Base-by-base conservation (phyloP, 371 early-diverging fungal species). In the Massospora cicadina region DNA sequence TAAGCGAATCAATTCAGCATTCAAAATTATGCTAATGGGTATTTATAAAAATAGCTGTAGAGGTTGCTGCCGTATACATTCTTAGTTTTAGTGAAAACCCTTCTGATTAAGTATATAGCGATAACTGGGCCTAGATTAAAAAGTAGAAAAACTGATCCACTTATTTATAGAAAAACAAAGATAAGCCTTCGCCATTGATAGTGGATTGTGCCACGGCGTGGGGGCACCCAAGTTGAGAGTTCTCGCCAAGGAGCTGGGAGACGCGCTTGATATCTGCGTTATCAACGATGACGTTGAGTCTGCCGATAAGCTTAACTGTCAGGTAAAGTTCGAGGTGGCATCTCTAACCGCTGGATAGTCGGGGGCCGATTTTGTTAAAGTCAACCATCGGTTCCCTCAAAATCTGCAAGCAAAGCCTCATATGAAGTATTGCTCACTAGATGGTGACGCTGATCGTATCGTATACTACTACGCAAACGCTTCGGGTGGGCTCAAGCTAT, bases 391-490 rank as follows among this genome's bases (percentile, higher is more conserved):
- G 32, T 77, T 79, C 63, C 98, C 99, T n/a, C 71, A 70, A 1
- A 87, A 87, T 33, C 68, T 87, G 25, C 72, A 70, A 23, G 70
- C 84, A 66, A 63, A 65, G n/a, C 74, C 83, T 29, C 83, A 83
- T 24, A 79, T 83, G 62, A 85, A 93, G 62, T 90, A 77, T 65
- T 88, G 87, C 67, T 93, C 98, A 21, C 86, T 90, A 69, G 99
- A 99, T 72, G 99, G 99, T 65, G 99, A 99, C 75, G 99, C 98
- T 58, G 99, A 99, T 72, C 91, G 99, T 66, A 79, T 99, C 33
- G 90, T 99, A 53, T 98, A 88, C 79, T 98, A 93, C 77, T 95
- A 88, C 68, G 75, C 76, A 30, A 85, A 87, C 66, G 71, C 77
- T 27, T 75, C 82, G 65, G 77, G 79, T 30, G 72, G 77, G 23